A percentile compares a stretch with the other conserved stretches of the same genome.
These are phyloP conservation scores for Scheffersomyces titani DNA, from an alignment of 1,139 yeast species.

Conservation along the genomic window DNA sequence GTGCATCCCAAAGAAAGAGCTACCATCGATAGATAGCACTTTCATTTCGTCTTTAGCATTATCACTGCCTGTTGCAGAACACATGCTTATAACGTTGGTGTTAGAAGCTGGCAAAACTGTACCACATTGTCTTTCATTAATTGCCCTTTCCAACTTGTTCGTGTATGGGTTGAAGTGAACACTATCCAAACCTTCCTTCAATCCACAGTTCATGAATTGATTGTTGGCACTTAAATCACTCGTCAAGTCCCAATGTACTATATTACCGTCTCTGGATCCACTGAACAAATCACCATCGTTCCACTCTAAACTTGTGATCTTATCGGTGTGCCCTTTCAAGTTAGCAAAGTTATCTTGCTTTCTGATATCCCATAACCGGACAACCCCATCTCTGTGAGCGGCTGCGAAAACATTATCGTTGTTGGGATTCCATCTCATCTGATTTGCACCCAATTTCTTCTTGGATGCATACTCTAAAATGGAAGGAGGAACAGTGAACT, in stretches of 20 bases:
- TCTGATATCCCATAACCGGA: constrained; percentile 78
- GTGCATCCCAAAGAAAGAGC: constrained; percentile 58
- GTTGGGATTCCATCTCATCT: constrained; percentile 63
- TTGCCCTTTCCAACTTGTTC: constrained; percentile 30
- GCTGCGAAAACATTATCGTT: constrained; percentile 67
- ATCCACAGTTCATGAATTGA: constrained; percentile 38
- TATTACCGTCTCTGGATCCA: constrained; percentile 71
- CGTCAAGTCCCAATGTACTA: constrained; percentile 71
- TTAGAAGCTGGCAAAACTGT: constrained; percentile 60
- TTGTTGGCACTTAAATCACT: constrained; percentile 20
- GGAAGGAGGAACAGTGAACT: constrained; percentile 35
- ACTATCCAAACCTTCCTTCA: constrained; percentile 50
- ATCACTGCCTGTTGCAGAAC: constrained; percentile 30
- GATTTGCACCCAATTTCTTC: constrained; percentile 23
- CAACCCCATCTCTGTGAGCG: constrained; percentile 58
- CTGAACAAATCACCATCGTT: constrained; percentile 57
- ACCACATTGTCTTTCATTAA: constrained; percentile 58
- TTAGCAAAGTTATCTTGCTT: constrained; percentile 55
- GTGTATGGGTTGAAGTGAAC: constrained; percentile 35
- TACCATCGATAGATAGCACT: constrained; percentile 54
- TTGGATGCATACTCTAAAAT: constrained; percentile 2
- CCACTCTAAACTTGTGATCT: constrained; percentile 65
- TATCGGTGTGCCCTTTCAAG: constrained; percentile 58
- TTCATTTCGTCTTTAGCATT: constrained; percentile 30
- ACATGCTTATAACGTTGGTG: constrained; percentile 46